Conservation (phyloP, 176 grass and related monocot genomes). For the Rhynchospora pubera region DNA sequence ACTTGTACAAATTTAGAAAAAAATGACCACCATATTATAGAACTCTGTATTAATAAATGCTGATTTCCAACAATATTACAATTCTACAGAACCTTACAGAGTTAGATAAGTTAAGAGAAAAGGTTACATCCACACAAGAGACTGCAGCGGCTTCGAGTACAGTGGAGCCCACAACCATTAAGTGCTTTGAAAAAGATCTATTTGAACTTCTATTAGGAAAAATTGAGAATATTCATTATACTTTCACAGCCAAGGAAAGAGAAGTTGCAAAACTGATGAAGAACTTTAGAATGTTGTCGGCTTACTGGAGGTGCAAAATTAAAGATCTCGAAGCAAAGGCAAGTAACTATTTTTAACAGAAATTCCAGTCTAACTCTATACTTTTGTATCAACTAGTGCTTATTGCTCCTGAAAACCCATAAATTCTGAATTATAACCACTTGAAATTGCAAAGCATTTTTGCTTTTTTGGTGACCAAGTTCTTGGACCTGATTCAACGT, state of each 20-base stretch:
- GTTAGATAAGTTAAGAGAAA: not conserved
- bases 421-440: not conserved
- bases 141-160: not conserved
- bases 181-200: not conserved
- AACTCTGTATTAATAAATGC: not conserved
- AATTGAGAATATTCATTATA: not conserved
- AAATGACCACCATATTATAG: not conserved
- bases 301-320: not conserved
- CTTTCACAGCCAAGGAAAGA: not conserved
- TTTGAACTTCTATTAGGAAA: not conserved
- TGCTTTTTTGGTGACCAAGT: not conserved
- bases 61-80: not conserved
- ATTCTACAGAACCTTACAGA: not conserved
- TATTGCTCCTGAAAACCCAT: not conserved
- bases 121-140: not conserved
- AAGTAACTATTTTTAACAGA: not conserved
- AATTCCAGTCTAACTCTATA: not conserved
- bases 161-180: not conserved
- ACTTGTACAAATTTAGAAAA: not conserved
- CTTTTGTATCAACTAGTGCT: not conserved
- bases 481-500: not conserved
- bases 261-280: not conserved
- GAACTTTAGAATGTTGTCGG: not conserved
- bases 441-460: not conserved
- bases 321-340: constrained; percentile 13